Conservation (phyloP, 73 alveolate species). For the Stentor roeselii region DNA sequence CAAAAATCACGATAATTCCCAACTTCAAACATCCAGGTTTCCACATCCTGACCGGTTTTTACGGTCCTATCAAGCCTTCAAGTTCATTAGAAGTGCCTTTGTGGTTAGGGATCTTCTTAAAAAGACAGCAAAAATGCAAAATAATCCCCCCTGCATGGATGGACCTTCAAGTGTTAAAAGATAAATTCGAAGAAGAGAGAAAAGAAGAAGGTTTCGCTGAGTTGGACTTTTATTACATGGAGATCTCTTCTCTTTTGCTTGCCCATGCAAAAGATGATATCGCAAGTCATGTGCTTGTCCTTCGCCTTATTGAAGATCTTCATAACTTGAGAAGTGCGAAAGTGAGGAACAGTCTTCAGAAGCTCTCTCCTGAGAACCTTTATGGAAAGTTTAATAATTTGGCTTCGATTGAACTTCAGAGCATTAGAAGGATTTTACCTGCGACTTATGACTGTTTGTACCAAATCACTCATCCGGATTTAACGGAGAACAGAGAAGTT, state of each 20-base stretch:
- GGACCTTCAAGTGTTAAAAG: conserved; percentile 57
- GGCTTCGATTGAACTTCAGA: conserved; percentile 18
- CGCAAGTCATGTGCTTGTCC: conserved; percentile 41
- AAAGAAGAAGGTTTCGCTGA: conserved; percentile 39
- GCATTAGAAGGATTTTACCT: neutral
- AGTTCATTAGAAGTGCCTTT: conserved; percentile 55
- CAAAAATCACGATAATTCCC: conserved; percentile 48
- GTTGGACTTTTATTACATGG: conserved; percentile 52
- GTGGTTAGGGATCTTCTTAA: conserved; percentile 73
- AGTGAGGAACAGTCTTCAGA: neutral
- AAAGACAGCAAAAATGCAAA: conserved; percentile 64
- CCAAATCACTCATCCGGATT: no score
- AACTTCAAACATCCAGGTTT: conserved; percentile 34
- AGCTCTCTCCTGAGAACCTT: neutral
- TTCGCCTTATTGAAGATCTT: conserved; percentile 27
- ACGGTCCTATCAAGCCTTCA: conserved; percentile 67
- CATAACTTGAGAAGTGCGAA: conserved; percentile 5
- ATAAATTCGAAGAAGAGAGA: conserved; percentile 63
- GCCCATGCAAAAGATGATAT: conserved; percentile 41
- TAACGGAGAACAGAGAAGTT: no score
- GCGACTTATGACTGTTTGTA: neutral
- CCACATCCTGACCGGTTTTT: conserved; percentile 41
- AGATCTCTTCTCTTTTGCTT: conserved; percentile 40
- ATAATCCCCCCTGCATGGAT: conserved; percentile 70
- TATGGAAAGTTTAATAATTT: neutral